phyloP scores from a whole-genome alignment of 1,139 yeast genomes.

The Kodamaea arcana region DNA sequence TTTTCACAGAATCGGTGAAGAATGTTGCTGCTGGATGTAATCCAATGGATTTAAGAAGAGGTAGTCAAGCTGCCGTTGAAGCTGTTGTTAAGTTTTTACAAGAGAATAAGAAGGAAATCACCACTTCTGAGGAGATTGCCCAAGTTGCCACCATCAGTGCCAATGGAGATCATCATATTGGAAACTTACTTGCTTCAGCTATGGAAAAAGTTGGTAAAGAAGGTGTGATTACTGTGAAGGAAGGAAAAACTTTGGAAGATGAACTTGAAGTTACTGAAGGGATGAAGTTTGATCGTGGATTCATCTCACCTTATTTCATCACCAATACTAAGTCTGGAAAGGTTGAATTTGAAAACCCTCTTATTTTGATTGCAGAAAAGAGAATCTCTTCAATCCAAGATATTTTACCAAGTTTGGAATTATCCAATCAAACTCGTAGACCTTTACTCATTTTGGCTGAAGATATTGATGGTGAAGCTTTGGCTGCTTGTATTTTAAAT shows the following conservation, averaged over 20 bases:
- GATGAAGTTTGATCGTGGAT: slow-evolving; percentile 99
- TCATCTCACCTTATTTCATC: slow-evolving; percentile 95
- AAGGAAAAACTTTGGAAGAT: slow-evolving; percentile 95
- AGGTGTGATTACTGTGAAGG: slow-evolving; percentile 97
- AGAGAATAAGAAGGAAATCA: slow-evolving; percentile 90
- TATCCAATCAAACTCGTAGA: slow-evolving; percentile 92
- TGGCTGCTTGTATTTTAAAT: slow-evolving; percentile 97
- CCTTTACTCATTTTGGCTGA: slow-evolving; percentile 94
- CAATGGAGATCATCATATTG: slow-evolving; percentile 94
- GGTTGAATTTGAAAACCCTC: slow-evolving; percentile 96
- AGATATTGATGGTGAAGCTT: slow-evolving; percentile 97
- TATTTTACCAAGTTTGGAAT: slow-evolving; percentile 88
- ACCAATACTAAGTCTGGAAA: slow-evolving; percentile 95
- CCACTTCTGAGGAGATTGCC: slow-evolving; percentile 95
- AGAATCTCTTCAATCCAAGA: slow-evolving; percentile 92
- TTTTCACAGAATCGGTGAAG: slow-evolving; percentile 95
- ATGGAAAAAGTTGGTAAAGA: slow-evolving; percentile 99
- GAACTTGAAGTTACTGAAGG: slow-evolving; percentile 98
- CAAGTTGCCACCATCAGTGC: slow-evolving; percentile 99
- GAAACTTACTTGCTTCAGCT: slow-evolving; percentile 89
- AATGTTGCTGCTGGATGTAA: slow-evolving; percentile 99
- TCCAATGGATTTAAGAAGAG: slow-evolving; percentile 99
- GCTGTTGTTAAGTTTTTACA: slow-evolving; percentile 89
- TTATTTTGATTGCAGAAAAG: slow-evolving; percentile 86
- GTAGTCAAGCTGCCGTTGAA: slow-evolving; percentile 97